phyloP scores from a whole-genome alignment of 139 green algal species.

The Volvox africanus region DNA sequence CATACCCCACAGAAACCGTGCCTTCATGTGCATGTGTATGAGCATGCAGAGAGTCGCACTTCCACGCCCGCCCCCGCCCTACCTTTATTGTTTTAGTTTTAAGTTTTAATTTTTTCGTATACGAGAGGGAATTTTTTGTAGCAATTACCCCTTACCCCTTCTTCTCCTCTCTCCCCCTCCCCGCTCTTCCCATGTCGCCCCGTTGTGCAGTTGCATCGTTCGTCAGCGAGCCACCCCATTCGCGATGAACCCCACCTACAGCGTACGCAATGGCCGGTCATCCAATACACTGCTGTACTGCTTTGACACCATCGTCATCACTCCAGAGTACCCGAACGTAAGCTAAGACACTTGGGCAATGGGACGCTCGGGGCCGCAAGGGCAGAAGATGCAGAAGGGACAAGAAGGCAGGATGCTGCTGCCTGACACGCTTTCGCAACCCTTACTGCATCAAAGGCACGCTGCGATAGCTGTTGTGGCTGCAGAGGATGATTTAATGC shows the following conservation, averaged over 20 bases:
- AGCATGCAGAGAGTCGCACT: no score
- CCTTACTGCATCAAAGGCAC: no score
- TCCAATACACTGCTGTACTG: constrained; percentile 10
- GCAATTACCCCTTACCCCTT: no score
- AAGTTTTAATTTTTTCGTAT: no score
- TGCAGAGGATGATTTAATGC: no score
- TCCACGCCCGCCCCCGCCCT: no score
- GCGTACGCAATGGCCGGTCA: neutral
- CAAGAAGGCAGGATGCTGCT: neutral
- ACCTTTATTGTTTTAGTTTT: no score
- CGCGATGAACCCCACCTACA: neutral
- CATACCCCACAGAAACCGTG: no score
- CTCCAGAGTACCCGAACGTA: neutral
- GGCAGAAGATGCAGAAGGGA: neutral
- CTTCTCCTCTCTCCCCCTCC: neutral
- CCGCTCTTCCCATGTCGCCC: neutral
- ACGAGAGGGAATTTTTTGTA: no score
- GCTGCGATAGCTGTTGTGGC: no score
- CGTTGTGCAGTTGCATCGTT: neutral
- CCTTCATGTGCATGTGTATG: no score
- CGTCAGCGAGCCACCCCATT: neutral
- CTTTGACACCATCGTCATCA: neutral
- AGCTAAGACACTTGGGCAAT: neutral
- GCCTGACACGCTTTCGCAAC: no score
- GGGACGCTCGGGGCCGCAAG: neutral